A percentile compares a stretch with the other conserved stretches of the same genome.
Conservation (phyloP, 2,329 filamentous ascomycete genomes). For the Drechmeria coniospora region DNA sequence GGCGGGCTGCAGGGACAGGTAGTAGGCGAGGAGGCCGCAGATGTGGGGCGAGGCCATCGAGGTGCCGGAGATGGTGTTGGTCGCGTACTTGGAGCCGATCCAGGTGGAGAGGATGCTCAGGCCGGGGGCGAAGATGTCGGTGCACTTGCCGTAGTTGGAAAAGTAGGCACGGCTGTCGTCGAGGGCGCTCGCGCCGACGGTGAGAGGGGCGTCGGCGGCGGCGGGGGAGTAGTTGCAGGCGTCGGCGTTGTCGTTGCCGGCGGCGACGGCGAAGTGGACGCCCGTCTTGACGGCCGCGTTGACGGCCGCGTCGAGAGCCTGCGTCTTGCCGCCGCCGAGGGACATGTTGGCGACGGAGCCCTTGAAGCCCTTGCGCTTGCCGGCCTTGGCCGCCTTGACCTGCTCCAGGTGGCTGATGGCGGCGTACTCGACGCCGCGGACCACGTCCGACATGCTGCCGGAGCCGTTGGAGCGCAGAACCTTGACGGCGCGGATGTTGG, state of each 20-base stretch:
- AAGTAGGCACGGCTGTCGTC: conserved; percentile 97
- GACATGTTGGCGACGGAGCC: conserved; percentile 99
- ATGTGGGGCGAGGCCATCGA: conserved; percentile 99
- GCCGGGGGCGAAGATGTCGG: conserved; percentile 96
- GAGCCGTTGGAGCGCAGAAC: conserved; percentile 94
- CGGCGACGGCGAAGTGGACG: conserved; percentile 94
- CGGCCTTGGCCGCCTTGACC: conserved; percentile 63
- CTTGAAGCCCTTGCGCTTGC: conserved; percentile 95
- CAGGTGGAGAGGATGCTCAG: conserved; percentile 96
- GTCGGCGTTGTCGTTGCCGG: conserved; percentile 96
- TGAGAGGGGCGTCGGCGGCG: conserved; percentile 79
- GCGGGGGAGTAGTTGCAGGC: conserved; percentile 99
- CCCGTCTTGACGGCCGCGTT: conserved; percentile 86
- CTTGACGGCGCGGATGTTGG: conserved; percentile 92
- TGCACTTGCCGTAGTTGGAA: conserved; percentile 99
- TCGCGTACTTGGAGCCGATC: conserved; percentile 90
- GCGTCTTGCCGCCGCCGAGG: conserved; percentile 92
- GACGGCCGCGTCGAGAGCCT: conserved; percentile 77
- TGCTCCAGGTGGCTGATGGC: conserved; percentile 65
- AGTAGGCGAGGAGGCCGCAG: conserved; percentile 90
- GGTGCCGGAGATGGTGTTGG: conserved; percentile 98
- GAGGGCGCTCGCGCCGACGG: conserved; percentile 87
- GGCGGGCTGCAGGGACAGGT: conserved; percentile 87
- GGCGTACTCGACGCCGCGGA: conserved; percentile 95
- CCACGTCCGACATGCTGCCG: conserved; percentile 95